Base-by-base conservation (phyloP, 2,329 filamentous ascomycete genomes). In the Alternaria atra region DNA sequence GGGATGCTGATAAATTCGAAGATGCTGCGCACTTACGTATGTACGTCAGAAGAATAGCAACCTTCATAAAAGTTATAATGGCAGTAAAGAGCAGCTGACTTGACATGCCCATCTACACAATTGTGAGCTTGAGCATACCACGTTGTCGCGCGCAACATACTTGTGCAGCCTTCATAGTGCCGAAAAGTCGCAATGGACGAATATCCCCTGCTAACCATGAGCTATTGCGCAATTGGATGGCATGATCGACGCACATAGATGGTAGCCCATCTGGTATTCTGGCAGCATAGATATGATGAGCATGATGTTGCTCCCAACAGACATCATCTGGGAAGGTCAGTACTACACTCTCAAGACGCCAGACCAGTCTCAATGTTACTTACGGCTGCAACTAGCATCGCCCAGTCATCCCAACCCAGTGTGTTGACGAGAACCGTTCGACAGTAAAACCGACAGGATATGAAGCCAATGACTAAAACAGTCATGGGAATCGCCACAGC, bases 351-450 rank as follows among this genome's bases (percentile, higher is more conserved):
- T 23, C 17, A 20, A 6, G 2, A 15, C 2, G 8, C 6, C 9
- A 10, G 20, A 10, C 2, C 5, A 7, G 5, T 5, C 17, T 3
- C 7, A 13, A 23, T 17, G 2, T 6, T 5, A 67, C 69, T 65
- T 61, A 72, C 69, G 29, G 69, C 63, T 43, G 73, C 73, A 6
- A 67, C 20, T 7, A 70, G 48, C 73, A 75, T 75, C n/a, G 68
- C 58, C 58, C 70, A 71, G 56, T 75, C 73, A 48, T 74, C 73
- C 67, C 64, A 70, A 3, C 72, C 72, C 7, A 76, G 53, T 8
- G 72, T 70, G 35, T 58, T 56, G 2, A 74, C 63, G 13, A 71
- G 51, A 2, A 71, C 66, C 13, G 71, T 68, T 29, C 73, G 70
- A 25, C 73, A 72, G 52, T 73, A 71, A 17, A 72, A 62, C 0